Evolutionary conservation across 1,139 yeast genomes (phyloP), one percentile per base, ranked within the genome.

Genomic region (Pichiaceae sp.): DNA sequence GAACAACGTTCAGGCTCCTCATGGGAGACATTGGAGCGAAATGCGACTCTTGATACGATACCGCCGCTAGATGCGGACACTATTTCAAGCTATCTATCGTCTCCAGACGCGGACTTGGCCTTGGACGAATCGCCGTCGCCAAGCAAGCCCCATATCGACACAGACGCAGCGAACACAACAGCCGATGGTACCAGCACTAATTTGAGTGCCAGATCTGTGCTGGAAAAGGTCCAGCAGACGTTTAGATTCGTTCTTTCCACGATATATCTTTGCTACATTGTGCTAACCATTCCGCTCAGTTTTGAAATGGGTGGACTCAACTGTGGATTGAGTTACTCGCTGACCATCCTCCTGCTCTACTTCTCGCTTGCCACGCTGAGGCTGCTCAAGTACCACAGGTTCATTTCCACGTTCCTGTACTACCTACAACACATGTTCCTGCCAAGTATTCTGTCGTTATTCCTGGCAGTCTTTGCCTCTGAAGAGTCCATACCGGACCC

Each of bases 291-390:
- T 15, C 97, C 97, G 4, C 69, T 91, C 44, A 86, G 96, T n/a
- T 91, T 91, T 60, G 96, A 89, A 54, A 81, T 86, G 25, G 97
- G 97, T 14, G 97, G 97, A 1, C 71, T 80, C 23, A 71, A 76
- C 39, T 89, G 97, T 60, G 98, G 98, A 0, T 63, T 91, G 46
- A 76, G 94, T 15, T 91, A 78, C 55, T 83, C 96, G 2, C 74
- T 84, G 35, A 79, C 95, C 1, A 66, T 87, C 24, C 72, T 82
- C 45, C 57, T 68, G 35, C 60, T 82, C 40, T 87, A 86, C 59
- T 78, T 84, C 45, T 57, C 74, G 5, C 64, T 86, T 36, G 85
- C 96, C 11, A 78, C 94, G 1, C 54, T 86, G 31, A 68, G 93
- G 41, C 66, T 85, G 24, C 63, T 78, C 43, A 55, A 62, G 28